Conservation (phyloP, 2,329 filamentous ascomycete species). For the Celoporthe dispersa region DNA sequence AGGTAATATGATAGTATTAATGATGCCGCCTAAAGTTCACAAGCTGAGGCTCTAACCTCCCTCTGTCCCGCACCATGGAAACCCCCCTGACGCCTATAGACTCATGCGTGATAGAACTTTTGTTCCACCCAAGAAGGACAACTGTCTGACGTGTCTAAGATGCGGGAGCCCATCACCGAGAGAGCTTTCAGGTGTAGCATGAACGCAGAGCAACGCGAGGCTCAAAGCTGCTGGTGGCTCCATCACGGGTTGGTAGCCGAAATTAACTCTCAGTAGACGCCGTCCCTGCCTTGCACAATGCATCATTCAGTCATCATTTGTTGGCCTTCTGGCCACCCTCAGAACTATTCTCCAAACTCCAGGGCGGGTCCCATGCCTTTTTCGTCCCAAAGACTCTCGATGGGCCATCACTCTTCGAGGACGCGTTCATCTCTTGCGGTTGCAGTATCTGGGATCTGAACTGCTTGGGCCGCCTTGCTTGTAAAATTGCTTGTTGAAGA, state of each 20-base stretch:
- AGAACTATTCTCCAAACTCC: slow-evolving; percentile 63
- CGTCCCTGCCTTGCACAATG: background rate
- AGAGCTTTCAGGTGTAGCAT: background rate
- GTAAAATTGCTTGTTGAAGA: slow-evolving; percentile 18
- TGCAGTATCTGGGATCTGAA: slow-evolving; percentile 35
- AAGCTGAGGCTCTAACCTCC: background rate
- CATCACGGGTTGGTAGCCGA: background rate
- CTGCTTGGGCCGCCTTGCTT: slow-evolving; percentile 17
- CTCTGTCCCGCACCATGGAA: background rate
- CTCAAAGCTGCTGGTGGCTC: background rate
- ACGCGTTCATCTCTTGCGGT: slow-evolving; percentile 44
- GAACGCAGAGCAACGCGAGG: background rate
- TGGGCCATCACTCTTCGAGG: slow-evolving; percentile 33
- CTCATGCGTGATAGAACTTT: background rate
- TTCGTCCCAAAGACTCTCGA: slow-evolving; percentile 42
- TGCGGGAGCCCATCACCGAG: background rate
- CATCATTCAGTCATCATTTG: background rate
- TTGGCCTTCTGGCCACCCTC: slow-evolving; percentile 44
- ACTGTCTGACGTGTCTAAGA: background rate
- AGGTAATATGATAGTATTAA: background rate
- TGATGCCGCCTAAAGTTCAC: background rate
- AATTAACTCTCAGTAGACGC: background rate
- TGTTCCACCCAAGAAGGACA: background rate
- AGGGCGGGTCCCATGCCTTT: slow-evolving; percentile 65
- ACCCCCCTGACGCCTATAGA: background rate